Conservation (phyloP, 495 filamentous ascomycete genomes). For the Talaromyces stipitatus region DNA sequence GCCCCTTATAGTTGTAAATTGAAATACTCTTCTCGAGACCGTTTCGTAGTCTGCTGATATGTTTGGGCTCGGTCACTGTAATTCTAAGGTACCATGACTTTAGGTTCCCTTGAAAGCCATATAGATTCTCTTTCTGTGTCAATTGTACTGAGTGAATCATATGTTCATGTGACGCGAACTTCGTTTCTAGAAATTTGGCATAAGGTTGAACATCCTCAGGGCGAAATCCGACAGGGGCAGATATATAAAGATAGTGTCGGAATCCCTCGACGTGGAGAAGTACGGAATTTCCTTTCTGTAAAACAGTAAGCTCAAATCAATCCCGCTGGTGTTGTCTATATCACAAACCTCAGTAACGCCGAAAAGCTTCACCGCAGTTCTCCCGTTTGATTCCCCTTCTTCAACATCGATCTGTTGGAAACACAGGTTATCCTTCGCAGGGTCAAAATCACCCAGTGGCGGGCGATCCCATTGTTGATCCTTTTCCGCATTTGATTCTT, state of each 20-base stretch:
- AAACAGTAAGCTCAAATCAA: conserved; percentile 9
- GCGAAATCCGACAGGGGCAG: conserved; percentile 75
- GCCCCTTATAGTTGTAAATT: conserved; percentile 72
- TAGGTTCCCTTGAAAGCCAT: conserved; percentile 84
- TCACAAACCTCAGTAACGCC: conserved; percentile 75
- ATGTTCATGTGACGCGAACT: conserved; percentile 56
- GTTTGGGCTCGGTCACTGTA: conserved; percentile 79
- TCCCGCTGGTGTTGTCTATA: background rate
- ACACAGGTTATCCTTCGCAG: conserved; percentile 60
- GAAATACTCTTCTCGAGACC: conserved; percentile 60
- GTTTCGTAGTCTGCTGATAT: conserved; percentile 62
- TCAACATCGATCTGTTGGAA: conserved; percentile 97
- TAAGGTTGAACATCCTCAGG: conserved; percentile 60
- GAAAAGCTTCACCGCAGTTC: conserved; percentile 76
- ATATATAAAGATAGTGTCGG: conserved; percentile 91
- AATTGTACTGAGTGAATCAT: conserved; percentile 67
- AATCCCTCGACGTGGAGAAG: conserved; percentile 94
- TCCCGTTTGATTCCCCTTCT: conserved; percentile 73
- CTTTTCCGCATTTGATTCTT: conserved; percentile 77
- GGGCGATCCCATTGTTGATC: conserved; percentile 94
- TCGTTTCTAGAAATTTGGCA: conserved; percentile 66
- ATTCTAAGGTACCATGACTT: conserved; percentile 92
- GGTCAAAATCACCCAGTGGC: conserved; percentile 61
- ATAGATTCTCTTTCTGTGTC: conserved; percentile 79
- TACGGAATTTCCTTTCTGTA: conserved; percentile 69